Evolutionary conservation across 805 yeast genomes (phyloP).

Genomic region (Phaffomyces opuntiae): DNA sequence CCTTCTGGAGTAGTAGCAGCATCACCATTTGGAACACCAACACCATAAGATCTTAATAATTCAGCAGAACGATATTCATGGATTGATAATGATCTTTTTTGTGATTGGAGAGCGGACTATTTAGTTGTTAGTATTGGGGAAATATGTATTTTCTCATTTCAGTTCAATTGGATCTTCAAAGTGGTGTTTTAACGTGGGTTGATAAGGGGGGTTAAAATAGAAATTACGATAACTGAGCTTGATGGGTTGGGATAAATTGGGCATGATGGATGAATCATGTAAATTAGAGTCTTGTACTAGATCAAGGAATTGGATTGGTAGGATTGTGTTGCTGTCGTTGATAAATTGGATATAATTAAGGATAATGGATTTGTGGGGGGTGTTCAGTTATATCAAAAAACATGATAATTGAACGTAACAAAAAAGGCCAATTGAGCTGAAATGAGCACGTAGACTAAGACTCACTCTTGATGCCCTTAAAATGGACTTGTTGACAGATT

Average conservation of each 20-base stretch:
- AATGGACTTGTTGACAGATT: conserved; percentile 13
- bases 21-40: conserved; percentile 85
- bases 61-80: conserved; percentile 97
- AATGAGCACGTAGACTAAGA: neutral
- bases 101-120: conserved; percentile 14
- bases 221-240: too few species aligned
- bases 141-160: neutral
- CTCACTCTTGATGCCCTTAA: conserved; percentile 16
- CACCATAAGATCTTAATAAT: conserved; percentile 69
- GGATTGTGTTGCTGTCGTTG: too few species aligned
- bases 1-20: conserved; percentile 88
- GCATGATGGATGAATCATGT: too few species aligned
- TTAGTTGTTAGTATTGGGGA: neutral
- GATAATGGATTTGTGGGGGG: neutral
- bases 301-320: too few species aligned
- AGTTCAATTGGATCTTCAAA: neutral
- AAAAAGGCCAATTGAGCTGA: too few species aligned
- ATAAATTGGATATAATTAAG: too few species aligned
- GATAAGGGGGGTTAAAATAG: too few species aligned
- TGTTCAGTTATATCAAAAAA: too few species aligned
- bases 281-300: too few species aligned
- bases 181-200: too few species aligned
- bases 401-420: neutral
- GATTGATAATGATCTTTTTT: conserved; percentile 71
- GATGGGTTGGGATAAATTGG: too few species aligned